Evolutionary conservation across 179 eudicot genomes (phyloP).

Genomic region (Silene noctiflora): DNA sequence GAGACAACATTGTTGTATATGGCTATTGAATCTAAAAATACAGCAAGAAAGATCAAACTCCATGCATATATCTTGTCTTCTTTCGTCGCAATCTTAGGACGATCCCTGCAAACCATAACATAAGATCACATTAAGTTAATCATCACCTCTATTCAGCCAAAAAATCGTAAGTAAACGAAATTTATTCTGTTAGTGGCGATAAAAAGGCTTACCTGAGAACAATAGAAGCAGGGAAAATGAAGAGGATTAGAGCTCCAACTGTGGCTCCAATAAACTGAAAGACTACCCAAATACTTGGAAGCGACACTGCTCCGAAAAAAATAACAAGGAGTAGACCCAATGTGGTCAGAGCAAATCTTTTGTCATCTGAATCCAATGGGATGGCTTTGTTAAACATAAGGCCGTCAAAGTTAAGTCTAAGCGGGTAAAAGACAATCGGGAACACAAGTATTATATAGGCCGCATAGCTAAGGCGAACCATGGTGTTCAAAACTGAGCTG

Average conservation of each 20-base stretch:
- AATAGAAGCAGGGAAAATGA: constrained; percentile 80
- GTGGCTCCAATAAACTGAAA: constrained; percentile 80
- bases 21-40: constrained; percentile 57
- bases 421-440: constrained; percentile 56
- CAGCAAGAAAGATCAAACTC: constrained; percentile 60
- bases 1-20: constrained; percentile 55
- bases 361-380: constrained; percentile 41
- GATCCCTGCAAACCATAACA: constrained; percentile 43
- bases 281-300: constrained; percentile 57
- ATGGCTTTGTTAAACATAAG: constrained; percentile 50
- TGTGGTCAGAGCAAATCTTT: constrained; percentile 48
- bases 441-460: constrained; percentile 64
- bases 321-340: constrained; percentile 46
- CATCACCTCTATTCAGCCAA: too few species aligned
- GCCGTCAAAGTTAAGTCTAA: constrained; percentile 56
- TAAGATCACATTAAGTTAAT: background rate
- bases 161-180: background rate
- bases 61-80: constrained; percentile 54
- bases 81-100: constrained; percentile 41
- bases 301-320: constrained; percentile 54
- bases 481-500: constrained; percentile 51
- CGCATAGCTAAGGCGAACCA: constrained; percentile 64
- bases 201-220: constrained; percentile 56
- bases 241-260: constrained; percentile 66
- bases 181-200: background rate